A percentile compares a stretch with the other conserved stretches of the same genome.
Conservation (phyloP, 768 basidiomycete genomes). For the Trametopsis cervina region DNA sequence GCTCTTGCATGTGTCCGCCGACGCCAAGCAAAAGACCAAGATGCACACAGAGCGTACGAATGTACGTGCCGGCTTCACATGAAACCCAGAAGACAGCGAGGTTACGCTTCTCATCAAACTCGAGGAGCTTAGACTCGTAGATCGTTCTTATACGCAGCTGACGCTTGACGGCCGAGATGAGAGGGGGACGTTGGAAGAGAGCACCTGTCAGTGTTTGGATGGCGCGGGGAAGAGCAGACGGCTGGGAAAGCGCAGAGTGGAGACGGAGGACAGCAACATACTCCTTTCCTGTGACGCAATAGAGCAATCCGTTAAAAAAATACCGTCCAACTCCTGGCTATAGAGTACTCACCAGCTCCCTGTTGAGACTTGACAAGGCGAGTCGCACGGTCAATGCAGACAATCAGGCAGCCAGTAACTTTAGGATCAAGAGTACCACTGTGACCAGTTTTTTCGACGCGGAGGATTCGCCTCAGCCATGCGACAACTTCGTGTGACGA, state of each 20-base stretch:
- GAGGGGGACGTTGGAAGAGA: slow-evolving; percentile 96
- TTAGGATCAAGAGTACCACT: slow-evolving; percentile 98
- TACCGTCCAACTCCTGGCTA: background rate
- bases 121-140: slow-evolving; percentile 90
- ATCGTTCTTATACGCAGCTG: slow-evolving; percentile 97
- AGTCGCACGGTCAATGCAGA: slow-evolving; percentile 98
- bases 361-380: slow-evolving; percentile 98
- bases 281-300: slow-evolving; percentile 76
- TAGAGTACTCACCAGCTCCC: slow-evolving; percentile 67
- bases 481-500: slow-evolving; percentile 99
- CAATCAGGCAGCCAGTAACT: slow-evolving; percentile 97
- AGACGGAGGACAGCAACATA: slow-evolving; percentile 96
- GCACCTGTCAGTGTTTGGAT: slow-evolving; percentile 97
- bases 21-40: slow-evolving; percentile 91
- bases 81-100: slow-evolving; percentile 98
- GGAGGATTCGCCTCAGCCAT: slow-evolving; percentile 94
- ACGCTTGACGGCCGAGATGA: slow-evolving; percentile 98
- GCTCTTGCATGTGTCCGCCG: slow-evolving; percentile 99
- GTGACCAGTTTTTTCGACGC: slow-evolving; percentile 98
- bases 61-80: slow-evolving; percentile 96
- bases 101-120: slow-evolving; percentile 96
- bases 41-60: slow-evolving; percentile 96
- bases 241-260: slow-evolving; percentile 75
- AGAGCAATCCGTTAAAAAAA: background rate
- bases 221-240: slow-evolving; percentile 84